Percentiles rank a stretch among this genome's conserved stretches.
These are phyloP conservation scores for Termitomyces sp. DNA, from an alignment of 768 basidiomycete species.

Conservation along the genomic window DNA sequence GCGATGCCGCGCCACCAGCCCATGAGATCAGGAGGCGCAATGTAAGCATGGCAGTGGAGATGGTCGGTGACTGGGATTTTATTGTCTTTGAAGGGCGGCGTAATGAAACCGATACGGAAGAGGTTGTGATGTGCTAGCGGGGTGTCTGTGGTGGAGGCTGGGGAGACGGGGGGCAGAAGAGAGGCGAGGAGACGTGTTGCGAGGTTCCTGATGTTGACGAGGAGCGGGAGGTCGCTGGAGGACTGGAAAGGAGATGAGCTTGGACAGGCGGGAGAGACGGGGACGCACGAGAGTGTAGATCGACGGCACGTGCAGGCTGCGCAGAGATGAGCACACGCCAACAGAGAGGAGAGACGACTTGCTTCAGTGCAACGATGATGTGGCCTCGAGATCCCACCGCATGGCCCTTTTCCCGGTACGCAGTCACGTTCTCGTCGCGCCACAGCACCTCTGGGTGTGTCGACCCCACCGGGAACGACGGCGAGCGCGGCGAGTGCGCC, in stretches of 20 bases:
- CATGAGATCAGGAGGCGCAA: constrained; percentile 59
- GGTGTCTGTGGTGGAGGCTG: constrained; percentile 29
- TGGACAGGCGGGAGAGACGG: constrained; percentile 8
- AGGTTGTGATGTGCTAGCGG: constrained; percentile 27
- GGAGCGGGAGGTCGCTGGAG: constrained; percentile 71
- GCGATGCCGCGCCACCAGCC: constrained; percentile 75
- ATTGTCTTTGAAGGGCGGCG: constrained; percentile 72
- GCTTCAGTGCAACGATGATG: constrained; percentile 77
- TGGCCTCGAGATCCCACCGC: constrained; percentile 76
- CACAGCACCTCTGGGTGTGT: constrained; percentile 63
- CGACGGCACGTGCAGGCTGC: constrained; percentile 75
- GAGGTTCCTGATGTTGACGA: constrained; percentile 59
- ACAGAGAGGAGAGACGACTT: constrained; percentile 24
- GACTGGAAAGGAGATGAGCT: constrained; percentile 44
- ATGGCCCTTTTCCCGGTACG: constrained; percentile 65
- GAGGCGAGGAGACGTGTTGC: constrained; percentile 55
- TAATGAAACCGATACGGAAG: constrained; percentile 75
- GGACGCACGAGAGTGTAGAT: constrained; percentile 67
- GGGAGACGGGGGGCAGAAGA: constrained; percentile 37
- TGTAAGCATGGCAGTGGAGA: constrained; percentile 74
- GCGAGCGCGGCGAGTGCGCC: constrained; percentile 43
- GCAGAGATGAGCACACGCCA: constrained; percentile 7
- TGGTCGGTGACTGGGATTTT: constrained; percentile 82
- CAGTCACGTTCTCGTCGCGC: constrained; percentile 77
- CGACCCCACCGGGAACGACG: constrained; percentile 44